Conservation (phyloP, 2,329 filamentous ascomycete genomes). For the Chaetomium strumarium region DNA sequence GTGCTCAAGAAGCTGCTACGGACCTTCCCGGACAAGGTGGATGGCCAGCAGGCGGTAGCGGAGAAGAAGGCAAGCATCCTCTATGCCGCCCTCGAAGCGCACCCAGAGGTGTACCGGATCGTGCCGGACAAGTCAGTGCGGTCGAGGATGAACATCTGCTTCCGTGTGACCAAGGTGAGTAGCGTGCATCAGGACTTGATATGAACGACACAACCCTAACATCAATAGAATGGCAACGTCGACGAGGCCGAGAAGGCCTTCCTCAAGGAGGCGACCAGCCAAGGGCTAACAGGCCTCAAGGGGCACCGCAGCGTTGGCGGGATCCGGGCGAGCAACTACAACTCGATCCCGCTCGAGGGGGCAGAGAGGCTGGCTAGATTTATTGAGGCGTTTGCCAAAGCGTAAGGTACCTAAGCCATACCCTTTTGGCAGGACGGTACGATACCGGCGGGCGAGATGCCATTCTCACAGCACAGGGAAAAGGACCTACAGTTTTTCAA, state of each 20-base stretch:
- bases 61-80: constrained; percentile 70
- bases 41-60: constrained; percentile 68
- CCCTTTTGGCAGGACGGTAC: background rate
- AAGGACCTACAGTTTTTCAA: constrained; percentile 2
- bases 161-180: constrained; percentile 57
- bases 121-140: constrained; percentile 70
- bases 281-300: constrained; percentile 72
- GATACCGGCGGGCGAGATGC: background rate
- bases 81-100: constrained; percentile 69
- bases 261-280: constrained; percentile 62
- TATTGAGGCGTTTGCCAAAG: constrained; percentile 48
- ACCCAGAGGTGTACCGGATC: constrained; percentile 66
- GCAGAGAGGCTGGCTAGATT: constrained; percentile 63
- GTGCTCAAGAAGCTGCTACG: constrained; percentile 72
- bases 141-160: constrained; percentile 94
- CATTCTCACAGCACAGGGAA: background rate
- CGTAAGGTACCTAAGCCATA: constrained; percentile 25
- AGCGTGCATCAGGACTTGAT: background rate
- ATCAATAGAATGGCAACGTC: constrained; percentile 44
- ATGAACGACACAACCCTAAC: background rate
- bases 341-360: constrained; percentile 65
- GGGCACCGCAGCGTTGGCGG: constrained; percentile 84
- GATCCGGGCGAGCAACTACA: constrained; percentile 85
- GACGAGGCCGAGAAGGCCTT: constrained; percentile 74
- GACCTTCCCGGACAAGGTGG: constrained; percentile 61